These are phyloP conservation scores for Quercus aquifolioides DNA, from an alignment of 306 rosid genomes.

Conservation along the genomic window DNA sequence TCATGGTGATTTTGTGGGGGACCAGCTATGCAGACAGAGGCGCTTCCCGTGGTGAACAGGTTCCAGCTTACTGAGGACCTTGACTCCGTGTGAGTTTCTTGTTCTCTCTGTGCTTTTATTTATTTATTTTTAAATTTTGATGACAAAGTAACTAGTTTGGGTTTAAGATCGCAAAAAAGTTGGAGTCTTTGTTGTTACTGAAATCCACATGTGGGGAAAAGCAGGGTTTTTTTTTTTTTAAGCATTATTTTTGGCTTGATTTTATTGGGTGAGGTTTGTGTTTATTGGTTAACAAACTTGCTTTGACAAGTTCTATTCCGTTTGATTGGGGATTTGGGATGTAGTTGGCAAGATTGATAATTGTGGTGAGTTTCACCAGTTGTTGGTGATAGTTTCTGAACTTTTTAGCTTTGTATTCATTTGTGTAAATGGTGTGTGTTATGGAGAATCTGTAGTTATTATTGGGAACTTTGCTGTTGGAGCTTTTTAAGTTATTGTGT, in stretches of 20 bases:
- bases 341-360: not conserved
- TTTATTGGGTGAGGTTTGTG: not conserved
- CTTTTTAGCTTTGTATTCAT: not conserved
- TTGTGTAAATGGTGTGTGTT: not conserved
- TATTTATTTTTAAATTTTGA: not conserved
- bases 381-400: not conserved
- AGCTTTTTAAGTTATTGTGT: not conserved
- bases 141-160: not conserved
- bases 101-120: not conserved
- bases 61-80: conserved; percentile 64
- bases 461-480: not conserved
- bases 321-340: not conserved
- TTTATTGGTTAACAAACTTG: not conserved
- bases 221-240: too few relatives aligned
- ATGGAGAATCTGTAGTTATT: not conserved
- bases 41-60: conserved; percentile 77
- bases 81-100: conserved; percentile 52
- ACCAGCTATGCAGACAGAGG: conserved; percentile 96
- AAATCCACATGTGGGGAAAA: not conserved
- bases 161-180: not conserved
- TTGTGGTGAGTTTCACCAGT: not conserved
- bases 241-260: not conserved
- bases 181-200: not conserved
- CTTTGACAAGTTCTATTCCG: not conserved
- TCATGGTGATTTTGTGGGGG: conserved; percentile 6